Percentiles rank a stretch among this genome's conserved stretches.
Conservation (phyloP, 2,329 filamentous ascomycete genomes). For the Cadophora sp. region DNA sequence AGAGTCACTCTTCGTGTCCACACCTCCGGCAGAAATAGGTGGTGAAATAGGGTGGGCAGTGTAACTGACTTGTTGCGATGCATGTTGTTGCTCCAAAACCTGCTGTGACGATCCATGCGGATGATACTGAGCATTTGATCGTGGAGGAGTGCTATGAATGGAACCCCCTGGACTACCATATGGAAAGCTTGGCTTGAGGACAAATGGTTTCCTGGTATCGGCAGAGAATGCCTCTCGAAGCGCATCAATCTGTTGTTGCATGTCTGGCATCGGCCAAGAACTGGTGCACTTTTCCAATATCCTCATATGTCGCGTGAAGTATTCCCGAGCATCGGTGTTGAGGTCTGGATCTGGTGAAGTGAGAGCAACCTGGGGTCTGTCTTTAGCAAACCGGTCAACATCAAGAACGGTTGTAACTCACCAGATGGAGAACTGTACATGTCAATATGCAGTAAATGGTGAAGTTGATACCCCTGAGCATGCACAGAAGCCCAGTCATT, state of each 20-base stretch:
- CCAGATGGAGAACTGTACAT: constrained; percentile 91
- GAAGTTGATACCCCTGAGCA: constrained; percentile 94
- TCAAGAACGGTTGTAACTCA: constrained; percentile 55
- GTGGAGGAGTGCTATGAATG: constrained; percentile 36
- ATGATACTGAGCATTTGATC: constrained; percentile 39
- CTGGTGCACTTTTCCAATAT: constrained; percentile 85
- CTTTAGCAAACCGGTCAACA: constrained; percentile 16
- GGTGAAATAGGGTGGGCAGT: constrained; percentile 77
- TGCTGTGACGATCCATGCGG: constrained; percentile 45
- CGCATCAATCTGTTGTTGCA: constrained; percentile 88
- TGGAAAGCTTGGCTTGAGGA: constrained; percentile 85
- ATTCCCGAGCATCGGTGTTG: constrained; percentile 83
- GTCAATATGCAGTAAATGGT: constrained; percentile 92
- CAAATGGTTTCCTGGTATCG: constrained; percentile 83
- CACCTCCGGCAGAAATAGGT: constrained; percentile 75
- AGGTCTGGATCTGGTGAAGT: constrained; percentile 92
- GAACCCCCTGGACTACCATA: constrained; percentile 72
- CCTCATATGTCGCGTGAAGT: constrained; percentile 92
- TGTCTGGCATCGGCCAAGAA: constrained; percentile 87
- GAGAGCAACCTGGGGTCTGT: constrained; percentile 73
- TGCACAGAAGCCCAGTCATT: constrained; percentile 81
- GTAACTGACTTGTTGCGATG: constrained; percentile 70
- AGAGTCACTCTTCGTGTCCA: constrained; percentile 80
- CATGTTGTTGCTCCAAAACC: constrained; percentile 57
- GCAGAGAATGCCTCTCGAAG: constrained; percentile 91